These are phyloP conservation scores for Ceratocystiopsis sp. DNA, from an alignment of 2,329 filamentous ascomycete genomes.

Conservation along the genomic window DNA sequence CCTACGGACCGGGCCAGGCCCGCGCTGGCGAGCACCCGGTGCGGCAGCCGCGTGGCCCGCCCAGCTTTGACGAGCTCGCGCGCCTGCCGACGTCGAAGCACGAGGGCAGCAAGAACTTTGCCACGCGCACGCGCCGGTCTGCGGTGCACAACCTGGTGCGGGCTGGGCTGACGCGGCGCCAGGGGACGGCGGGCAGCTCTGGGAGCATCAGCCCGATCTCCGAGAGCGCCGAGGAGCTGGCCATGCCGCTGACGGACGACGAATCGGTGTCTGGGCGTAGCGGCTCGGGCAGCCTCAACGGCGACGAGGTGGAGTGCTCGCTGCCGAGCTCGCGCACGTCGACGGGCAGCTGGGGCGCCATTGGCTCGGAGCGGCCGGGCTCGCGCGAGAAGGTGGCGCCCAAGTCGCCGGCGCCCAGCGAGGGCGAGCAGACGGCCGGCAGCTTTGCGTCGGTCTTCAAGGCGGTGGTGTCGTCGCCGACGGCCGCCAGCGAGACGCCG, in stretches of 20 bases:
- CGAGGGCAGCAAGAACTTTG: constrained; percentile 96
- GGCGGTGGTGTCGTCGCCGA: constrained; percentile 39
- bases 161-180: constrained; percentile 73
- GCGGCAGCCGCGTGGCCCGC: constrained; percentile 84
- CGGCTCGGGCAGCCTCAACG: constrained; percentile 64
- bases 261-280: constrained; percentile 59
- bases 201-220: constrained; percentile 83
- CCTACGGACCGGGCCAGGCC: constrained; percentile 81
- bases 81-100: constrained; percentile 81
- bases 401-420: constrained; percentile 10
- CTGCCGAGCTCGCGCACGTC: constrained; percentile 60
- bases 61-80: constrained; percentile 77
- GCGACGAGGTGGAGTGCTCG: constrained; percentile 46
- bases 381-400: constrained; percentile 48
- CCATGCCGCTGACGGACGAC: constrained; percentile 55
- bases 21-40: constrained; percentile 88
- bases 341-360: constrained; percentile 59
- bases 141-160: constrained; percentile 84
- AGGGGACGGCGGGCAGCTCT: constrained; percentile 47
- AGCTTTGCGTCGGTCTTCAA: constrained; percentile 54
- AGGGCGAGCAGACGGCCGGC: constrained; percentile 22
- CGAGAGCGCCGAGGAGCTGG: constrained; percentile 52
- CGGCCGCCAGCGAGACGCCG: constrained; percentile 34
- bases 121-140: constrained; percentile 75
- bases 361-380: constrained; percentile 70